Evolutionary conservation across 139 green algal genomes (phyloP), one percentile per base, ranked within the genome.

Genomic region (Coelastrella sp.): DNA sequence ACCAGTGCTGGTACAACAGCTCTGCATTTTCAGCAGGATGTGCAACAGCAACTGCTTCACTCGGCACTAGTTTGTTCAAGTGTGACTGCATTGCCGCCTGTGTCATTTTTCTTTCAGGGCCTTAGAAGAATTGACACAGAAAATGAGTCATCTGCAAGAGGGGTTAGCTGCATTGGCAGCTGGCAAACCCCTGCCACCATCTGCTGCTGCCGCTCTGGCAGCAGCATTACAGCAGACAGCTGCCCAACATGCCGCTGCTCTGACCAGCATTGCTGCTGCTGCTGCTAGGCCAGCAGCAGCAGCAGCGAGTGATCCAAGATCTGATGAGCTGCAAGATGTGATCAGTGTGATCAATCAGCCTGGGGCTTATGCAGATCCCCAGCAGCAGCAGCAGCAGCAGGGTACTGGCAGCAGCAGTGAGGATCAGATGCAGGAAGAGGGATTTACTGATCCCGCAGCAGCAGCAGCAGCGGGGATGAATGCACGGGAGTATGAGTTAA

Each of bases 221-320:
- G 82, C 82, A n/a, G n/a, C 71, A 58, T 11, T 71, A 65, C 65
- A 88, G 83, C 16, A 79, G 83, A n/a, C 83, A 68, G 66, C 81
- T n/a, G n/a, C n/a, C n/a, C n/a, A n/a, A n/a, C n/a, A n/a, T n/a
- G n/a, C n/a, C n/a, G n/a, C n/a, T n/a, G n/a, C n/a, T 20, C 19
- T 57, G 56, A 20, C 10, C 13, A 58, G 11, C 58, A 71, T n/a
- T 78, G 61, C 22, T 65, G n/a, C 20, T 71, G 56, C n/a, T 57
- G n/a, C 59, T 57, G 59, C 4, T 23, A 13, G 8, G 14, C 5
- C 74, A 80, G 73, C 78, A 71, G 56, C 78, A 71, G 78, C 78
- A 32, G 56, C 78, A 71, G 17, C 32, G 5, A 19, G 4, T 4
- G 32, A 13, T 7, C 14, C 6, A 7, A 78, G 7, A 71, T 19